These are phyloP conservation scores for Aaosphaeria arxii DNA, from an alignment of 2,329 filamentous ascomycete genomes.

Conservation along the genomic window DNA sequence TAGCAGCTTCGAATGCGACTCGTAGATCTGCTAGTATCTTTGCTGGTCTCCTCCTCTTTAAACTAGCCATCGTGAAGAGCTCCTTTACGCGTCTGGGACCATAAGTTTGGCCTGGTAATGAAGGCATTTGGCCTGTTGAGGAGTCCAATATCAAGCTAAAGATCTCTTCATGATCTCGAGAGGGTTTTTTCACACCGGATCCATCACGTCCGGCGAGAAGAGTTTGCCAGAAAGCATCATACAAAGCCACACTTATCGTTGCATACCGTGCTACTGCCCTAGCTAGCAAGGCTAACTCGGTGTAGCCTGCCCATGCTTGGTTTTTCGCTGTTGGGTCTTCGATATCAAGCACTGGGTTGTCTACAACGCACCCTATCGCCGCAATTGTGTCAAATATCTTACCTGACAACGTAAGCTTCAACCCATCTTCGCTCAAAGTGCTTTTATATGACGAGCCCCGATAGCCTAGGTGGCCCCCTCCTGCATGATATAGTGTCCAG, in stretches of 20 bases:
- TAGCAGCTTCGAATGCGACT: not conserved
- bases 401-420: not conserved
- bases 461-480: not conserved
- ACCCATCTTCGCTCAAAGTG: not conserved
- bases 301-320: not conserved
- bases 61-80: not conserved
- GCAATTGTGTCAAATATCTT: not conserved
- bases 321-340: not conserved
- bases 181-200: not conserved
- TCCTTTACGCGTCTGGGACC: not conserved
- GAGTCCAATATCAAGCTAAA: not conserved
- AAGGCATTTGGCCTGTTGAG: not conserved
- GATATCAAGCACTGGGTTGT: not conserved
- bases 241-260: not conserved
- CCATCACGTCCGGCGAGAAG: not conserved
- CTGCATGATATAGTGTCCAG: not conserved
- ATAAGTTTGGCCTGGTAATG: not conserved
- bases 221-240: not conserved
- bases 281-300: not conserved
- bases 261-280: not conserved
- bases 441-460: not conserved
- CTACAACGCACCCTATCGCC: not conserved
- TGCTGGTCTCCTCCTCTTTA: not conserved
- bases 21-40: not conserved
- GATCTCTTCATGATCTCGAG: not conserved